These are phyloP conservation scores for Basidiobolus heterosporus DNA, from an alignment of 371 early-diverging fungal species.

Conservation along the genomic window DNA sequence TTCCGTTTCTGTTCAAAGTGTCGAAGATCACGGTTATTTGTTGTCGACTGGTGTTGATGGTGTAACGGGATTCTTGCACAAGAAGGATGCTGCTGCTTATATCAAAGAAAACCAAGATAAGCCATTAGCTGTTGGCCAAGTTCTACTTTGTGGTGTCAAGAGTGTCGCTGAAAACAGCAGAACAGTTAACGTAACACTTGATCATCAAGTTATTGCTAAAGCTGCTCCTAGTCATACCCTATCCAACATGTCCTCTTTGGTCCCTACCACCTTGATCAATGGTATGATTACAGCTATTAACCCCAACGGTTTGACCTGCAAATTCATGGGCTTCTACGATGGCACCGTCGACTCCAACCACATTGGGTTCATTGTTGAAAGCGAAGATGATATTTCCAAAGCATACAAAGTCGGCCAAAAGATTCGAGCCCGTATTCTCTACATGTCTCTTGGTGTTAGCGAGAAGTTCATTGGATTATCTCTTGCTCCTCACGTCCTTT, in stretches of 20 bases:
- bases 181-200: conserved; percentile 36
- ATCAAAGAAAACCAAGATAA: too few species aligned
- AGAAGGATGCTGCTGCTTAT: conserved; percentile 33
- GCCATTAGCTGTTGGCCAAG: conserved; percentile 41
- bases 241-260: conserved; percentile 34
- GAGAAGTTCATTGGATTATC: conserved; percentile 43
- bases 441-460: conserved; percentile 28
- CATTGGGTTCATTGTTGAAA: conserved; percentile 15
- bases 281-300: conserved; percentile 29
- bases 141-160: conserved; percentile 32
- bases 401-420: conserved; percentile 27
- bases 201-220: conserved; percentile 27
- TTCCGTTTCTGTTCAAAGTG: conserved; percentile 38
- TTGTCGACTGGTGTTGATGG: conserved; percentile 50
- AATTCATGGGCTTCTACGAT: conserved; percentile 52
- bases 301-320: conserved; percentile 35
- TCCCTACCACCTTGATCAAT: conserved; percentile 42
- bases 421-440: conserved; percentile 45
- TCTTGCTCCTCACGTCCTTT: conserved; percentile 16
- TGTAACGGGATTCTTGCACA: conserved; percentile 44
- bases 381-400: conserved; percentile 20
- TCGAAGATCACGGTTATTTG: conserved; percentile 73
- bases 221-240: conserved; percentile 24
- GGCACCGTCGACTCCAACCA: conserved; percentile 36
- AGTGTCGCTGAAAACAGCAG: conserved; percentile 29